Evolutionary conservation across 2,329 filamentous ascomycete genomes (phyloP), one percentile per base, ranked within the genome.

Genomic region (Aspergillus bombycis): DNA sequence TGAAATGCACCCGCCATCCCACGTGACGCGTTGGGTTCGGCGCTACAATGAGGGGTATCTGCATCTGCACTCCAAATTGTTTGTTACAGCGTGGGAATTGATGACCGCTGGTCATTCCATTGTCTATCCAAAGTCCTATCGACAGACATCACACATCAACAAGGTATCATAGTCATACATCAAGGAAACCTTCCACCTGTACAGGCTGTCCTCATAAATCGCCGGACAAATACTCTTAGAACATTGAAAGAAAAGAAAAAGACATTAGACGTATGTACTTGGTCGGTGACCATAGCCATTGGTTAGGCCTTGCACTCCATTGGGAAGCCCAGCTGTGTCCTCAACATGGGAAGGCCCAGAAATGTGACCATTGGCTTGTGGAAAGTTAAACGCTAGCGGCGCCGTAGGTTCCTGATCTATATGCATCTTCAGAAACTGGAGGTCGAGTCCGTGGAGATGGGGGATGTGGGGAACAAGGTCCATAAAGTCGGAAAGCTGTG

Each of bases 401-500:
- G 67, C 57, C 36, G 65, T 43, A 26, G 78, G 77, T 63, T 80
- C 78, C 26, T 70, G 70, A 56, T 79, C 77, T 56, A 81, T 75
- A 61, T 80, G 78, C 78, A 81, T 81, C 64, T 71, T 73, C 45
- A 77, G 62, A 34, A 78, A 73, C 41, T 78, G 73, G 38, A 81
- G 72, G 45, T 77, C 70, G 38, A 82, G 68, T 4, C 76, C 79
- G 38, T 80, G 73, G 21, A 84, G 77, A 70, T 84, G 82, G 36
- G 79, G 79, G 65, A 82, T 77, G 64, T 81, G 80, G 30, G 81
- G 80, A 54, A 83, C 77, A 43, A 83, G 77, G 63, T 83, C 80
- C 74, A 80, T 78, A 68, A 84, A 84, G 70, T 83, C 82, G 50
- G 81, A 81, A 57, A 83, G 77, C 80, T 82, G 63, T 48, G 30